A percentile compares a stretch with the other conserved stretches of the same genome.
Evolutionary conservation across 2,329 filamentous ascomycete species (phyloP).

Genomic region (Phyllosticta citribraziliensis): DNA sequence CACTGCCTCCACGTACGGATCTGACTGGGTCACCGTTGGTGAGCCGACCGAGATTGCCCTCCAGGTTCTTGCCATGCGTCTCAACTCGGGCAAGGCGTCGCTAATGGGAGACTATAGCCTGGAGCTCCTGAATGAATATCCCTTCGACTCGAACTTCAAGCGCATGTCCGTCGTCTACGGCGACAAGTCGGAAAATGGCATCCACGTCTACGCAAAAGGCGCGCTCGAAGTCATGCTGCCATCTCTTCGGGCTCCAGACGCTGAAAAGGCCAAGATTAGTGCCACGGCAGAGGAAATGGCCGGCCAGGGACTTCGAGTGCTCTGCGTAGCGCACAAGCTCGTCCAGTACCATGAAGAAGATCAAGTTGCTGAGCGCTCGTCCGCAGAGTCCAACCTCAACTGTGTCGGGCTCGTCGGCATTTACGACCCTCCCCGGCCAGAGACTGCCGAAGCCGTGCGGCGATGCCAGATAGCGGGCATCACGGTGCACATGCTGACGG

Average conservation of each 20-base stretch:
- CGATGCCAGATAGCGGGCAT: slow-evolving; percentile 39
- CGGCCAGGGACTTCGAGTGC: slow-evolving; percentile 28
- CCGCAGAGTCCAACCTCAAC: slow-evolving; percentile 57
- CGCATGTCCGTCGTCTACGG: slow-evolving; percentile 31
- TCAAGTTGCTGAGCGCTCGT: slow-evolving; percentile 35
- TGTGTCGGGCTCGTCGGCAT: slow-evolving; percentile 78
- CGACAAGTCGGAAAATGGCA: slow-evolving; percentile 18
- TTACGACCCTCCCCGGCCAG: slow-evolving; percentile 75
- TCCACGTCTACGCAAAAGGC: slow-evolving; percentile 30
- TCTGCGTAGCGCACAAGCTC: slow-evolving; percentile 28
- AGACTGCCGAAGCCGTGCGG: slow-evolving; percentile 53
- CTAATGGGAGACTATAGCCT: slow-evolving; percentile 20
- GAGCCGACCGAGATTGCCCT: slow-evolving; percentile 27
- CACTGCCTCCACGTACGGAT: neutral
- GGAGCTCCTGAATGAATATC: slow-evolving; percentile 27
- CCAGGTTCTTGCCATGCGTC: slow-evolving; percentile 30
- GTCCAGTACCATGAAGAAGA: neutral
- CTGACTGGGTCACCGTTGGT: slow-evolving; percentile 3
- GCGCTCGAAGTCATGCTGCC: slow-evolving; percentile 29
- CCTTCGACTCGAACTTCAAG: slow-evolving; percentile 31
- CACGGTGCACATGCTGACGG: slow-evolving; percentile 40
- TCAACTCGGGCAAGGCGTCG: slow-evolving; percentile 24
- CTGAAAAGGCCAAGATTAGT: slow-evolving; percentile 20
- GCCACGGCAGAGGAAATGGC: slow-evolving; percentile 26
- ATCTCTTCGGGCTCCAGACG: slow-evolving; percentile 21